Conservation (phyloP, 139 green algal species). For the Edaphochlamys debaryana region DNA sequence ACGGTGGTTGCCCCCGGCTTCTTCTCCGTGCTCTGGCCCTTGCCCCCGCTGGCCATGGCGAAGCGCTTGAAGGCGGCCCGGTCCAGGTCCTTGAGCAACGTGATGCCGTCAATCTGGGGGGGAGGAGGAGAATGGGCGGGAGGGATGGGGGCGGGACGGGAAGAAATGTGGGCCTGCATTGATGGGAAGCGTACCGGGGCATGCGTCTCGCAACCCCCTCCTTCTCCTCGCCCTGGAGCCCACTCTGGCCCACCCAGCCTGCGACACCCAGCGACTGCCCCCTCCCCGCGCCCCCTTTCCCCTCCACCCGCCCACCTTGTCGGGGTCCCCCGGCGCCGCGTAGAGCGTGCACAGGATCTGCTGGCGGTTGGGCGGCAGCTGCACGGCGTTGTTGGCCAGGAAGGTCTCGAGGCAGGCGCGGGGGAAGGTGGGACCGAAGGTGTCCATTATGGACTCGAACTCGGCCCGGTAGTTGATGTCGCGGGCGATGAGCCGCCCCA, state of each 20-base stretch:
- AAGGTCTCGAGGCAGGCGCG: neutral
- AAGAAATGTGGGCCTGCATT: neutral
- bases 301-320: too few relatives aligned
- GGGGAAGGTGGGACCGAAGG: neutral
- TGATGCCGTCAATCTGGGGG: constrained; percentile 10
- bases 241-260: too few relatives aligned
- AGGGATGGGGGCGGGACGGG: neutral
- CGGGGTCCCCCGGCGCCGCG: neutral
- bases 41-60: neutral
- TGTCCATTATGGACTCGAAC: constrained; percentile 17
- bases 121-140: too few relatives aligned
- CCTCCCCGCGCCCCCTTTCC: too few relatives aligned
- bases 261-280: too few relatives aligned
- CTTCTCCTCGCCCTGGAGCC: too few relatives aligned
- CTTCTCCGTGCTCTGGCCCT: too few relatives aligned
- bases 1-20: neutral
- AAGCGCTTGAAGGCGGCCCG: constrained; percentile 1
- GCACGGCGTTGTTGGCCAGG: neutral
- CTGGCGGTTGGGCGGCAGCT: neutral
- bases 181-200: too few relatives aligned
- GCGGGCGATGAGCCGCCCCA: neutral
- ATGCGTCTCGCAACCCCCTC: too few relatives aligned
- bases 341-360: neutral
- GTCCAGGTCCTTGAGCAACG: constrained; percentile 23
- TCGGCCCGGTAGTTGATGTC: constrained; percentile 21